Evolutionary conservation across 2,329 filamentous ascomycete genomes (phyloP).

Genomic region (Ophiostoma ulmi): DNA sequence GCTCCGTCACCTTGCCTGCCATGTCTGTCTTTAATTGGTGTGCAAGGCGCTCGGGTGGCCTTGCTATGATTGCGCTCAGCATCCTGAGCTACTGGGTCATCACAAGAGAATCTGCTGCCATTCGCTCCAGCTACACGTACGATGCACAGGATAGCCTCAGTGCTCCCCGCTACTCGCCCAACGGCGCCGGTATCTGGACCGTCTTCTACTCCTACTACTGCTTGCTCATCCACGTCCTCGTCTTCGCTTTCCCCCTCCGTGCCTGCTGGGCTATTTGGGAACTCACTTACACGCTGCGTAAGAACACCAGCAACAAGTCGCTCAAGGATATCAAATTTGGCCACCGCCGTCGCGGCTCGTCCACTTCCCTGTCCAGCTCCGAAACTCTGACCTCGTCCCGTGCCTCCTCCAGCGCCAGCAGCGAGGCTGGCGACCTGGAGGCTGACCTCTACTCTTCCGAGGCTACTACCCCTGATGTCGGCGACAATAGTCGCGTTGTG

Average conservation of each 20-base stretch:
- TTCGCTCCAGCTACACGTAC: slow-evolving; percentile 43
- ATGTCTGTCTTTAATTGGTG: slow-evolving; percentile 55
- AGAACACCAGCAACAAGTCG: slow-evolving; percentile 42
- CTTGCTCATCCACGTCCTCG: slow-evolving; percentile 58
- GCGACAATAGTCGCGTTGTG: slow-evolving; percentile 46
- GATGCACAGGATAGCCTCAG: slow-evolving; percentile 39
- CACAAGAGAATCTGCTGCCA: slow-evolving; percentile 43
- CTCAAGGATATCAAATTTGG: slow-evolving; percentile 45
- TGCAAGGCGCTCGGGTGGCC: slow-evolving; percentile 49
- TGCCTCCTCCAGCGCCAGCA: slow-evolving; percentile 44
- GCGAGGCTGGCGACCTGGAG: slow-evolving; percentile 50
- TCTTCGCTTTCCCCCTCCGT: slow-evolving; percentile 58
- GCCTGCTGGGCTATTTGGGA: slow-evolving; percentile 58
- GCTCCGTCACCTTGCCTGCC: slow-evolving; percentile 20
- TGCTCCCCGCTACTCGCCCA: slow-evolving; percentile 34
- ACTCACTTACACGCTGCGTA: slow-evolving; percentile 49
- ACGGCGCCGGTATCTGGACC: slow-evolving; percentile 48
- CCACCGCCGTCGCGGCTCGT: slow-evolving; percentile 48
- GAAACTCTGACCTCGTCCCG: slow-evolving; percentile 49
- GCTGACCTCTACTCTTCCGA: slow-evolving; percentile 36
- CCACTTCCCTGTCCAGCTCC: slow-evolving; percentile 52
- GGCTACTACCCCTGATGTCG: slow-evolving; percentile 36
- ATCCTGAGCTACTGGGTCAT: slow-evolving; percentile 53
- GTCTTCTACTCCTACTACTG: slow-evolving; percentile 59
- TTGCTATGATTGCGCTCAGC: slow-evolving; percentile 49